Evolutionary conservation across 345 rosid genomes (phyloP).

Genomic region (Luvunga scandens): DNA sequence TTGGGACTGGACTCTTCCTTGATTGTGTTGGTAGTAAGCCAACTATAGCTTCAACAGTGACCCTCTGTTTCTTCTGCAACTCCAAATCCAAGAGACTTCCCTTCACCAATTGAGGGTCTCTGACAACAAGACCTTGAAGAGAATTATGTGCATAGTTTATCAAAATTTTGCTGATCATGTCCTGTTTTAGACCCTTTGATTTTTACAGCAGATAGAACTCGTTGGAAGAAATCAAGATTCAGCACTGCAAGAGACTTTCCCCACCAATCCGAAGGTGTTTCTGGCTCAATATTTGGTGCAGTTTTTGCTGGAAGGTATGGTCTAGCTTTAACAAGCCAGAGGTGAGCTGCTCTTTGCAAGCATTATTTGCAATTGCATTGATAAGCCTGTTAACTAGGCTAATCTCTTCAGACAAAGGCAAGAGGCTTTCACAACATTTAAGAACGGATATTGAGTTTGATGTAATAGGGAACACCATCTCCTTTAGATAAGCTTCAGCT

Average conservation of each 20-base stretch:
- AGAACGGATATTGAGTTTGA: slow-evolving; percentile 68
- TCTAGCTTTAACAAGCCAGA: slow-evolving; percentile 89
- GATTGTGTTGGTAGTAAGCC: slow-evolving; percentile 85
- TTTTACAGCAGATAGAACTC: slow-evolving; percentile 78
- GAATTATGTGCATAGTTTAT: slow-evolving; percentile 79
- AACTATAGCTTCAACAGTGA: slow-evolving; percentile 70
- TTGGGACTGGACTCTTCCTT: slow-evolving; percentile 82
- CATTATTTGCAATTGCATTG: slow-evolving; percentile 71
- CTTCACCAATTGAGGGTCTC: slow-evolving; percentile 60
- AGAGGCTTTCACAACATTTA: slow-evolving; percentile 70
- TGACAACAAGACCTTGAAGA: slow-evolving; percentile 61
- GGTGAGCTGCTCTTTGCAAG: slow-evolving; percentile 96
- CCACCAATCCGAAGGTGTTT: slow-evolving; percentile 92
- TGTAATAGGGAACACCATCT: slow-evolving; percentile 63
- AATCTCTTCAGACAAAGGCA: slow-evolving; percentile 77
- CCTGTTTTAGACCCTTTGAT: slow-evolving; percentile 91
- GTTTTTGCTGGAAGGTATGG: slow-evolving; percentile 53
- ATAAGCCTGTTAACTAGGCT: slow-evolving; percentile 65
- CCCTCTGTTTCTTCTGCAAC: slow-evolving; percentile 69
- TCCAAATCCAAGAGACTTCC: slow-evolving; percentile 62
- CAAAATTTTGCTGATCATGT: slow-evolving; percentile 87
- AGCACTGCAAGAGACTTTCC: slow-evolving; percentile 72
- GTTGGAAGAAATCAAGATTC: slow-evolving; percentile 77
- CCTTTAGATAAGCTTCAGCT: slow-evolving; percentile 64
- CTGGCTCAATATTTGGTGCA: slow-evolving; percentile 46